Conservation (phyloP, 1,284 basidiomycete genomes). For the Sphaerobolus stellatus region DNA sequence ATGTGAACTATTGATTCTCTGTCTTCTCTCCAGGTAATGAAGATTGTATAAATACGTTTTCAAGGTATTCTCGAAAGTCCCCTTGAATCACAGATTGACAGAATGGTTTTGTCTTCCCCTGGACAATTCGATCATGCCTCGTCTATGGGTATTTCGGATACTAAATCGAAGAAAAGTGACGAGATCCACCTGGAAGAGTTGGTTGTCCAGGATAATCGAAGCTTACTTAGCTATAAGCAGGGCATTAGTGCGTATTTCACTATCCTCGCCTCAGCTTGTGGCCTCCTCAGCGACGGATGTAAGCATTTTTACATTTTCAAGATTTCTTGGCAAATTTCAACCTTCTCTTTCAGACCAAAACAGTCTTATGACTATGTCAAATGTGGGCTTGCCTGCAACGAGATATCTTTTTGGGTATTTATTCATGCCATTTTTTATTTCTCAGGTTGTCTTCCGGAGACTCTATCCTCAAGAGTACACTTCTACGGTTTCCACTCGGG, state of each 20-base stretch:
- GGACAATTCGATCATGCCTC: too few species aligned
- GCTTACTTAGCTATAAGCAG: constrained; percentile 38
- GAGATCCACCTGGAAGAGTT: too few species aligned
- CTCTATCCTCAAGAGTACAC: constrained; percentile 64
- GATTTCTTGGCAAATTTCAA: not conserved
- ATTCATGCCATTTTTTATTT: not conserved
- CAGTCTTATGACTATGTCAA: constrained; percentile 65
- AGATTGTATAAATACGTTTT: too few species aligned
- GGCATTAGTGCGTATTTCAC: constrained; percentile 57
- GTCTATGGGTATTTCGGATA: too few species aligned
- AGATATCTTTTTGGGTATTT: not conserved
- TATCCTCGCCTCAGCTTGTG: constrained; percentile 62
- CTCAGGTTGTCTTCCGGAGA: constrained; percentile 59
- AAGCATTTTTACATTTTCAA: constrained; percentile 22
- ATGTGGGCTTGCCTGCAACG: constrained; percentile 36
- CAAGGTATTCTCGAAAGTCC: too few species aligned
- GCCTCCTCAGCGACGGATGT: constrained; percentile 72
- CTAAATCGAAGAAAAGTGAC: too few species aligned
- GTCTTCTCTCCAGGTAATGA: too few species aligned
- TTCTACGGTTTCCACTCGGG: constrained; percentile 59
- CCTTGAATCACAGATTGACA: too few species aligned
- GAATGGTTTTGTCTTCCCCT: too few species aligned
- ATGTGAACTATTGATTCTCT: too few species aligned
- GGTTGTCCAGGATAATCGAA: too few species aligned
- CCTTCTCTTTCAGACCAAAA: constrained; percentile 68